Base-by-base conservation (phyloP, 164 flowering plant species). In the Vitis labrusca region DNA sequence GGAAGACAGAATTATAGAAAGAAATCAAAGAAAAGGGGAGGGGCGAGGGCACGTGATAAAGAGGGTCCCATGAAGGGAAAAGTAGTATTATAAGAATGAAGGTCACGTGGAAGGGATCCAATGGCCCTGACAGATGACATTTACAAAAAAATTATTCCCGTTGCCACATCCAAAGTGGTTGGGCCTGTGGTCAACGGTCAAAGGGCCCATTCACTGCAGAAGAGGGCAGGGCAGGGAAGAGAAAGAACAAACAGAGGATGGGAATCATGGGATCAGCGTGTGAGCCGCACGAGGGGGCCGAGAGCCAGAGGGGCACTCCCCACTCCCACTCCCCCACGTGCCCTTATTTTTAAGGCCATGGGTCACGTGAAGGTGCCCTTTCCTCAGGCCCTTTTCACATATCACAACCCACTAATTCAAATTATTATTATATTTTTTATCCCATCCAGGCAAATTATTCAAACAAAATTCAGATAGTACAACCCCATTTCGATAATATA, bases 41-140 rank as follows among this genome's bases (percentile, higher is more conserved):
- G 27, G 65, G 67, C 49, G 57, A 15, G 68, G 79, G 70, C 79
- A 79, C 82, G 71, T 79, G 80, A 37, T 37, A 37, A 37, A 37
- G 44, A 37, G 44, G 44, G 44, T 37, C 44, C 73, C 82, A 71
- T 68, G 74, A 71, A 72, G 74, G 71, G 77, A 70, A 55, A 66
- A 48, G 65, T 57, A 64, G 1, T 44, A 37, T 49, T n/a, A 27
- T 44, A 59, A 50, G 44, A 0, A 63, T 15, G 74, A 66, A 70
- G 55, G 76, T 83, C 86, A 81, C 82, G 82, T 83, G 86, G 81
- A 77, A 66, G 74, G 78, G 81, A 76, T 82, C 83, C 81, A 65
- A 70, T 68, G 72, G 50, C 60, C 73, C 44, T 37, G 44, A 37
- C 7, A 37, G 1, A 37, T 68, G 32, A 55, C 30, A 37, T 37